Evolutionary conservation across 148 eudicot species (phyloP), one percentile per base, ranked within the genome.

Genomic region (Chenopodium berlandieri): DNA sequence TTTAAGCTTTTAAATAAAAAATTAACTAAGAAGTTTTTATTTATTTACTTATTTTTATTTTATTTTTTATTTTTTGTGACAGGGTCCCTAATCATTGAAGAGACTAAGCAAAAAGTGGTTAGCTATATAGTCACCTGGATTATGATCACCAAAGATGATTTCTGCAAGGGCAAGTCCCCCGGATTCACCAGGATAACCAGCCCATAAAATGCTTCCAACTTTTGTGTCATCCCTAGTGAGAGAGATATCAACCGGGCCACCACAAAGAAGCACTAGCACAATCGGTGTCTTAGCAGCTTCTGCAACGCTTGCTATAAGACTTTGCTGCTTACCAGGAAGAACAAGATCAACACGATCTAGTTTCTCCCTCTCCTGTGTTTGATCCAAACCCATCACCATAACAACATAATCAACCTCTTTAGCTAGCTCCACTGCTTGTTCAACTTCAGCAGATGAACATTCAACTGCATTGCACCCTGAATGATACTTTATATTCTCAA

Each of bases 181-280:
- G 46, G 87, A 88, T 86, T 91, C 87, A 79, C 94, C 92, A 4
- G 94, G 94, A 83, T 86, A 91, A 46, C 94, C 94, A 72, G 85
- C 89, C 94, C 94, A 91, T 68, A 91, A 73, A 50, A 91, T 90
- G 87, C 91, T 83, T 22, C 87, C 90, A 22, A 91, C 89, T 73
- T 89, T 86, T 19, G 47, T 48, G 62, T 87, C 60, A 19, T 90
- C 89, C 75, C 82, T 80, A 0, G 87, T 88, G 23, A 86, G 77
- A 31, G 91, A 85, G 23, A 88, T 70, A 56, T 90, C 94, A 70
- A 88, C 84, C 0, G 90, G 88, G 64, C 91, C 92, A 58, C 92
- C 94, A 30, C 87, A 88, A 77, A 90, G 82, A 52, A 91, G 82
- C 67, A 90, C 92, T 23, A 91, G 74, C 65, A 91, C 85, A 71